Percentiles rank a stretch among this genome's conserved stretches.
Conservation (phyloP, 1,139 yeast species). For the Scheffersomyces segobiensis region DNA sequence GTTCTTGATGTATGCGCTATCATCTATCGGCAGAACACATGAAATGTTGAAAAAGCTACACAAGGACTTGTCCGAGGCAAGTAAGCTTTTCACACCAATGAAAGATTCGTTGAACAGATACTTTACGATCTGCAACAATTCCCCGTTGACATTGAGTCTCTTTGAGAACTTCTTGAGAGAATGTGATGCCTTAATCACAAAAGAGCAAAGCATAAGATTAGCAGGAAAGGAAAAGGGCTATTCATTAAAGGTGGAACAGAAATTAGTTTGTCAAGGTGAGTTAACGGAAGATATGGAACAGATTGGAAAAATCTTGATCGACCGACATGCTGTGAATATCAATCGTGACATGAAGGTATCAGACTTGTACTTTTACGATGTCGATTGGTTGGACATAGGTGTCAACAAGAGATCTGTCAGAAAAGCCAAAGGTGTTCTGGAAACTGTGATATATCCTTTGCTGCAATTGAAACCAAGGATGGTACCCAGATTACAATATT, state of each 20-base stretch:
- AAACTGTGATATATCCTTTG: slow-evolving; percentile 6
- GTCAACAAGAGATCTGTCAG: slow-evolving; percentile 15
- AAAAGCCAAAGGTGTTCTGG: slow-evolving; percentile 1
- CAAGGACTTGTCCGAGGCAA: slow-evolving; percentile 40
- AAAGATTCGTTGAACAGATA: slow-evolving; percentile 55
- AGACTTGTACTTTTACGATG: slow-evolving; percentile 65
- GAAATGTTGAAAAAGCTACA: slow-evolving; percentile 52
- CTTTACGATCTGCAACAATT: slow-evolving; percentile 51
- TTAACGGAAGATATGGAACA: slow-evolving; percentile 48
- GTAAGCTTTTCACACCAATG: slow-evolving; percentile 52
- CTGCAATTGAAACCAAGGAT: slow-evolving; percentile 5
- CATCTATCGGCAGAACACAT: slow-evolving; percentile 69
- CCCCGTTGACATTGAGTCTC: slow-evolving; percentile 57
- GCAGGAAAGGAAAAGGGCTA: slow-evolving; percentile 30
- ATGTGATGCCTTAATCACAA: slow-evolving; percentile 35
- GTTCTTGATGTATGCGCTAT: slow-evolving; percentile 65
- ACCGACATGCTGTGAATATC: slow-evolving; percentile 32
- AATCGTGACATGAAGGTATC: slow-evolving; percentile 44
- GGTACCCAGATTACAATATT: slow-evolving; percentile 21
- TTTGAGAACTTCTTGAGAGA: slow-evolving; percentile 68
- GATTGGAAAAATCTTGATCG: slow-evolving; percentile 32
- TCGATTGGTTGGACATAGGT: slow-evolving; percentile 65
- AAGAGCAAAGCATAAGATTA: slow-evolving; percentile 26
- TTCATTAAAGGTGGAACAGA: slow-evolving; percentile 58
- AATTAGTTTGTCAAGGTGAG: slow-evolving; percentile 62